Conservation (phyloP, 257 asterid species). For the Solanum rostratum region DNA sequence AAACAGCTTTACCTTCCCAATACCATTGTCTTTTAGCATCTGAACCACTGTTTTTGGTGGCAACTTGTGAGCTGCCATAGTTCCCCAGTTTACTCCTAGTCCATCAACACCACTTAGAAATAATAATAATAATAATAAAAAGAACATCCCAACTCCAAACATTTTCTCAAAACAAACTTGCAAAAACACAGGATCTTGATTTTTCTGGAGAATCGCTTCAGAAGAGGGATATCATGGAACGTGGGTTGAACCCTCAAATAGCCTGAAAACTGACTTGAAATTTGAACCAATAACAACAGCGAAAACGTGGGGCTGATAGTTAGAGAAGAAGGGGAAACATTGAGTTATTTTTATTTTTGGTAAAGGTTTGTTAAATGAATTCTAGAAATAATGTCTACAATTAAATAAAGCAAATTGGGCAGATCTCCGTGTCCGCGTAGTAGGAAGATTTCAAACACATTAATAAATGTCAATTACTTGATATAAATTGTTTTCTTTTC, state of each 20-base stretch:
- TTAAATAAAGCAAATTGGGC: background rate
- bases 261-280: background rate
- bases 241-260: background rate
- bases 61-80: conserved; percentile 63
- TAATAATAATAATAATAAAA: background rate
- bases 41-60: conserved; percentile 57
- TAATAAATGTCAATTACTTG: background rate
- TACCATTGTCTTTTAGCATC: conserved; percentile 49
- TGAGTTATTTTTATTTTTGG: background rate
- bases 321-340: background rate
- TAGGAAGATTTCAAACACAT: background rate
- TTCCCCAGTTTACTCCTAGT: conserved; percentile 77
- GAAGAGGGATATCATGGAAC: background rate
- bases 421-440: background rate
- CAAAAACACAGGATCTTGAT: background rate
- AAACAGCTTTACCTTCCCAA: conserved; percentile 56
- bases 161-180: background rate
- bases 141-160: background rate
- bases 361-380: background rate
- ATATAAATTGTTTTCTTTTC: too few species aligned
- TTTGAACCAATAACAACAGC: background rate
- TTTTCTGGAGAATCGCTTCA: background rate
- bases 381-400: background rate
- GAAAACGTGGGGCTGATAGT: background rate
- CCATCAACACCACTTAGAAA: conserved; percentile 12